Conservation (phyloP, 148 eudicot species). For the Diospyros kaki region DNA sequence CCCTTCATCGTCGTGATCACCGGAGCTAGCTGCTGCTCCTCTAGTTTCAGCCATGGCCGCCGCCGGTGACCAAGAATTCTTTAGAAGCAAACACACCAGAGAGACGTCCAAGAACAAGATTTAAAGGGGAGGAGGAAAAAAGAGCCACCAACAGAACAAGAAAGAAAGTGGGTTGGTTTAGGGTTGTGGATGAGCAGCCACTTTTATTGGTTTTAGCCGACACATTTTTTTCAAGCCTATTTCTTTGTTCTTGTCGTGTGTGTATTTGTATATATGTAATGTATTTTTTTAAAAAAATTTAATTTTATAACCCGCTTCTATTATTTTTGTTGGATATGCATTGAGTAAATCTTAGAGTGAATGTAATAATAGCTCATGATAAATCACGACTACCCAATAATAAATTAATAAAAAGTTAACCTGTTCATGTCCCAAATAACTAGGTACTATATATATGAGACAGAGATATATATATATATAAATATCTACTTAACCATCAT, state of each 20-base stretch:
- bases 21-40: slow-evolving; percentile 28
- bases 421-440: no score
- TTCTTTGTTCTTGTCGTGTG: background rate
- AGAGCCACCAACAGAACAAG: slow-evolving; percentile 22
- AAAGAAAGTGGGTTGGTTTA: slow-evolving; percentile 53
- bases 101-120: slow-evolving; percentile 14
- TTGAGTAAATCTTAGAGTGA: no score
- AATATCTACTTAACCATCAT: no score
- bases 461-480: background rate
- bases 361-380: no score
- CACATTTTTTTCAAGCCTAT: slow-evolving; percentile 21
- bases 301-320: no score
- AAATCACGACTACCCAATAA: no score
- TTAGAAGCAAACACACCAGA: background rate
- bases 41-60: slow-evolving; percentile 35
- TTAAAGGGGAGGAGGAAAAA: slow-evolving; percentile 19
- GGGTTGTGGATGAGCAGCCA: slow-evolving; percentile 85
- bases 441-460: no score
- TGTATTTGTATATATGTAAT: no score
- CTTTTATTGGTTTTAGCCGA: slow-evolving; percentile 89
- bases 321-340: no score
- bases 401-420: no score
- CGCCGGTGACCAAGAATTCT: background rate
- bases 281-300: no score
- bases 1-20: slow-evolving; percentile 25